Conservation (phyloP, 257 asterid genomes). For the Forsythia suspensa region DNA sequence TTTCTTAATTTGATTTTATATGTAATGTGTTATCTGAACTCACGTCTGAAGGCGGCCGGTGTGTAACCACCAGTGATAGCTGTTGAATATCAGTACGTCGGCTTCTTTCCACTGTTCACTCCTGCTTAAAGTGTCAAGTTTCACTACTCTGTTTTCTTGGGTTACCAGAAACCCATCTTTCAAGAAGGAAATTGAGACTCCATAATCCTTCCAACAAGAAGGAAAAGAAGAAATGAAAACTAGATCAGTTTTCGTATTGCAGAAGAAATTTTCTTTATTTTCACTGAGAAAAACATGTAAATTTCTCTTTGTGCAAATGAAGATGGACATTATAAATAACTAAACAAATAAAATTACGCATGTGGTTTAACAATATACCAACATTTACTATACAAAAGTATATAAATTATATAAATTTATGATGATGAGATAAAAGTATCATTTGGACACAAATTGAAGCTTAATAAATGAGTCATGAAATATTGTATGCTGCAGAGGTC, state of each 20-base stretch:
- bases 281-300: too few relatives aligned
- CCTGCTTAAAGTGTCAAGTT: conserved; percentile 51
- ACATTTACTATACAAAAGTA: too few relatives aligned
- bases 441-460: too few relatives aligned
- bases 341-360: too few relatives aligned
- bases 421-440: too few relatives aligned
- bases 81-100: conserved; percentile 63
- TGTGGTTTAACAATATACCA: too few relatives aligned
- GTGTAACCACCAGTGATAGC: conserved; percentile 89
- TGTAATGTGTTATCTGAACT: background rate
- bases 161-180: conserved; percentile 43
- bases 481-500: too few relatives aligned
- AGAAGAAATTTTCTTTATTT: background rate
- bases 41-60: conserved; percentile 51
- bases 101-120: conserved; percentile 42
- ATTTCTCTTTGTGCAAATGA: too few relatives aligned
- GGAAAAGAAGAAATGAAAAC: background rate
- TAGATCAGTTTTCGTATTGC: background rate
- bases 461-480: too few relatives aligned
- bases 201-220: conserved; percentile 30
- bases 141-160: conserved; percentile 36
- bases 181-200: conserved; percentile 22
- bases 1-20: background rate
- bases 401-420: too few relatives aligned
- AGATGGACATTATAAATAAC: too few relatives aligned